A percentile compares a stretch with the other conserved stretches of the same genome.
phyloP scores from a whole-genome alignment of 768 basidiomycete species.

The Naganishia onofrii region DNA sequence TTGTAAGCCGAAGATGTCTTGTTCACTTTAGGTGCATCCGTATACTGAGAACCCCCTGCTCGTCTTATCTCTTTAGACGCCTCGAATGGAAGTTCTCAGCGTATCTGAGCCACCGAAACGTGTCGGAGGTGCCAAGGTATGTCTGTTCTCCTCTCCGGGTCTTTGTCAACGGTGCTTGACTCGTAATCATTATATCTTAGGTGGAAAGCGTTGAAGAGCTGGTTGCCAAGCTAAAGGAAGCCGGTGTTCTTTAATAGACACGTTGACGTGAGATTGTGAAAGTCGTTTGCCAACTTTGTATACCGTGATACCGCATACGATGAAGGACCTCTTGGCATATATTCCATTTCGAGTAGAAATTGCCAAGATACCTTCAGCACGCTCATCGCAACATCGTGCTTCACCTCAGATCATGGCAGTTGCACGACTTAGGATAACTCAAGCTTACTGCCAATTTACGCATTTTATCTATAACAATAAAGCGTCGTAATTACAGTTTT shows the following conservation, averaged over 20 bases:
- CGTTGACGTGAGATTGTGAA: neutral
- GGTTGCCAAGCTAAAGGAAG: conserved; percentile 81
- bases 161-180: neutral
- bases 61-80: conserved; percentile 54
- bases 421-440: no score
- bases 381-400: no score
- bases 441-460: neutral
- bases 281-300: neutral
- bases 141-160: conserved; percentile 28
- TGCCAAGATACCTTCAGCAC: no score
- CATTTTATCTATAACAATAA: neutral
- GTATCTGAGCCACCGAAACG: conserved; percentile 86
- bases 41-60: neutral
- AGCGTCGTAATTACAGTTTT: neutral
- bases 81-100: conserved; percentile 77
- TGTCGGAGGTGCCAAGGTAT: conserved; percentile 82
- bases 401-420: no score
- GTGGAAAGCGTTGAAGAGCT: conserved; percentile 85
- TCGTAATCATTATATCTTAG: conserved; percentile 47
- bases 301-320: conserved; percentile 1
- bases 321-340: neutral
- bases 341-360: no score
- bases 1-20: conserved; percentile 50
- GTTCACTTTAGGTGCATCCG: neutral
- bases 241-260: conserved; percentile 57